Percentiles rank a stretch among this genome's conserved stretches.
These are phyloP conservation scores for Candida corydali DNA, from an alignment of 805 yeast genomes.

Conservation along the genomic window DNA sequence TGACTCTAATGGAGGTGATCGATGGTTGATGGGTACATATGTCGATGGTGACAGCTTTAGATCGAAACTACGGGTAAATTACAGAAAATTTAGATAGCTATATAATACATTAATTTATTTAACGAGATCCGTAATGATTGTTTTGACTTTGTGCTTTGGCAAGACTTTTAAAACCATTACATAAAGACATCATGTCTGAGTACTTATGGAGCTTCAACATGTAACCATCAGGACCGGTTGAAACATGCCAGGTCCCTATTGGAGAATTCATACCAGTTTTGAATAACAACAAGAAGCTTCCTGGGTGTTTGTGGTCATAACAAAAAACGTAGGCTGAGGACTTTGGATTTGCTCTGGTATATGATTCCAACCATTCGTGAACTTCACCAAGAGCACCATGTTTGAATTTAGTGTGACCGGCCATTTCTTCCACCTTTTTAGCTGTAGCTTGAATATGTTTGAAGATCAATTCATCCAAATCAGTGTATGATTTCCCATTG, in stretches of 20 bases:
- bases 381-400: slow-evolving; percentile 77
- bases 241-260: slow-evolving; percentile 83
- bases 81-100: slow-evolving; percentile 8
- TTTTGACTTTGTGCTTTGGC: slow-evolving; percentile 32
- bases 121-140: not conserved
- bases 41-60: slow-evolving; percentile 66
- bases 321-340: slow-evolving; percentile 90
- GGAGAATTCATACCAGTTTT: slow-evolving; percentile 69
- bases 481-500: slow-evolving; percentile 69
- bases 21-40: slow-evolving; percentile 78
- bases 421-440: slow-evolving; percentile 78
- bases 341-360: slow-evolving; percentile 85
- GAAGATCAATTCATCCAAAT: slow-evolving; percentile 89
- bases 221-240: slow-evolving; percentile 84
- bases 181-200: slow-evolving; percentile 82
- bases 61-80: slow-evolving; percentile 47
- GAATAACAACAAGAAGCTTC: slow-evolving; percentile 87
- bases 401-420: slow-evolving; percentile 82
- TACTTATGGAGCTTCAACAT: slow-evolving; percentile 74
- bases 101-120: slow-evolving; percentile 1
- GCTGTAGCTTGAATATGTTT: slow-evolving; percentile 83
- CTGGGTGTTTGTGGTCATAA: slow-evolving; percentile 85
- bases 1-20: slow-evolving; percentile 42
- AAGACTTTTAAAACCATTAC: slow-evolving; percentile 90
- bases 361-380: slow-evolving; percentile 80